Evolutionary conservation across 202 grass and related monocot genomes (phyloP).

Genomic region (Schoenoplectus triqueter): DNA sequence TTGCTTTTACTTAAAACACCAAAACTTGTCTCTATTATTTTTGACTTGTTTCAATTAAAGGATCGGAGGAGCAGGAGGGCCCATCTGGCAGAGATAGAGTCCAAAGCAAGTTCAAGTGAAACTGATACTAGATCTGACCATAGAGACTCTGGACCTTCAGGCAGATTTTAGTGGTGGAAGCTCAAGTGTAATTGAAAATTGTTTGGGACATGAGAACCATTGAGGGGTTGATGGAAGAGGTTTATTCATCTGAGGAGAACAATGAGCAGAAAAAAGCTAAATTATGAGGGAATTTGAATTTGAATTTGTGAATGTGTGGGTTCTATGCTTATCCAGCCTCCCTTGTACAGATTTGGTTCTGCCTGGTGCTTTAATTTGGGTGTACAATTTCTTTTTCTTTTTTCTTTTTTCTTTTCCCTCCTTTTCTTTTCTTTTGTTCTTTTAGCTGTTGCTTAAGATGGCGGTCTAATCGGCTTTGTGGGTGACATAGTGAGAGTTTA

Average conservation of each 20-base stretch:
- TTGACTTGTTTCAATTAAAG: conserved; percentile 45
- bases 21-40: conserved; percentile 5
- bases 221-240: conserved; percentile 31
- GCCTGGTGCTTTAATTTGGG: not conserved
- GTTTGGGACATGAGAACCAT: conserved; percentile 8
- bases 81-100: conserved; percentile 61
- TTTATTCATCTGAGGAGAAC: conserved; percentile 34
- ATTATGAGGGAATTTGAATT: conserved; percentile 41
- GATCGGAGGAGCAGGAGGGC: conserved; percentile 78
- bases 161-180: conserved; percentile 41
- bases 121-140: conserved; percentile 58
- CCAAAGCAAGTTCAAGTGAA: conserved; percentile 75
- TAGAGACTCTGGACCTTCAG: conserved; percentile 59
- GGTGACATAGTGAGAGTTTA: conserved; percentile 31
- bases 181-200: conserved; percentile 30
- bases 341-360: conserved; percentile 43
- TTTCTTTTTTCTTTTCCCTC: not conserved
- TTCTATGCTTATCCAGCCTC: conserved; percentile 19
- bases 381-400: conserved; percentile 23
- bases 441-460: conserved; percentile 30
- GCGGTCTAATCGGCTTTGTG: conserved; percentile 29
- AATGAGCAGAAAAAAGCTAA: conserved; percentile 18
- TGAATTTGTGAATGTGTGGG: conserved; percentile 31
- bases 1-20: conserved; percentile 15
- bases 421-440: conserved; percentile 19